phyloP scores from a whole-genome alignment of 768 basidiomycete species.

The Hydnomerulius pinastri region DNA sequence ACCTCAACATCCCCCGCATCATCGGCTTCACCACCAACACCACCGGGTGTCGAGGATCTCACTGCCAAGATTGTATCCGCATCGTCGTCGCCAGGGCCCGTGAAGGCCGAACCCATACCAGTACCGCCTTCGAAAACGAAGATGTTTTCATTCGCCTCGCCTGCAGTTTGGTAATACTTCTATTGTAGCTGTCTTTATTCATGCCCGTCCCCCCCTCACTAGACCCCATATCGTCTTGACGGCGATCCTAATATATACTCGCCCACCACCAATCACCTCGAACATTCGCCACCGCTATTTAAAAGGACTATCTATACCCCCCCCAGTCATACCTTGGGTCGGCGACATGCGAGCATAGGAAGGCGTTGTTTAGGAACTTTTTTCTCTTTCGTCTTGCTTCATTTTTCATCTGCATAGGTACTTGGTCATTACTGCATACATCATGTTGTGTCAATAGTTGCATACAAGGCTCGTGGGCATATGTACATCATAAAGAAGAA shows the following conservation, averaged over 20 bases:
- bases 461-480: constrained; percentile 36
- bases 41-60: constrained; percentile 50
- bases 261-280: constrained; percentile 10
- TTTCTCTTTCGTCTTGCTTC: constrained; percentile 22
- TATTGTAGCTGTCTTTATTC: constrained; percentile 24
- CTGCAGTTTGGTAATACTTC: constrained; percentile 56
- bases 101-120: constrained; percentile 20
- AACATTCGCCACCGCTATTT: constrained; percentile 27
- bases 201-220: constrained; percentile 20
- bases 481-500: constrained; percentile 35
- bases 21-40: constrained; percentile 63
- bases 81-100: constrained; percentile 38
- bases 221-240: constrained; percentile 31
- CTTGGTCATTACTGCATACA: constrained; percentile 28
- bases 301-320: constrained; percentile 38
- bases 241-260: constrained; percentile 27
- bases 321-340: constrained; percentile 15
- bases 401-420: constrained; percentile 26
- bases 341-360: constrained; percentile 28
- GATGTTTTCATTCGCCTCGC: constrained; percentile 66
- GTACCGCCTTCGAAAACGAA: constrained; percentile 48
- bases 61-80: constrained; percentile 48
- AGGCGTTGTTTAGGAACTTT: constrained; percentile 17
- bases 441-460: constrained; percentile 41
- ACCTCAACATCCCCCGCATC: constrained; percentile 58